A percentile compares a stretch with the other conserved stretches of the same genome.
Conservation (phyloP, 2,329 filamentous ascomycete species). For the Periconia digitata region DNA sequence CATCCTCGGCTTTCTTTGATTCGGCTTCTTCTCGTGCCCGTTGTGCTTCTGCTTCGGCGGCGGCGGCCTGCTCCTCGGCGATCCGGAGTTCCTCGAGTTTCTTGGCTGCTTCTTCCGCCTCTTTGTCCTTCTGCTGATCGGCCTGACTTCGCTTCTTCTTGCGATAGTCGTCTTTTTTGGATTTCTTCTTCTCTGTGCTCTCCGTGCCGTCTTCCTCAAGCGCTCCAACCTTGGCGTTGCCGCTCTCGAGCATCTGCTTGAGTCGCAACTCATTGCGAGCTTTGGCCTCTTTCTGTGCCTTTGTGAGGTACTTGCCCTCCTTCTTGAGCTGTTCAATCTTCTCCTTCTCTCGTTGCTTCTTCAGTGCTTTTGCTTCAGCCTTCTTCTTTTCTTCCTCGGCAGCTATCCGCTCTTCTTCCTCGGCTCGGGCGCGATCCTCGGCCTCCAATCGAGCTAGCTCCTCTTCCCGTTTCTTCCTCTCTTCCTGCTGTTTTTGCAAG, state of each 20-base stretch:
- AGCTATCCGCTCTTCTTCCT: conserved; percentile 65
- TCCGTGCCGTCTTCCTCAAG: conserved; percentile 67
- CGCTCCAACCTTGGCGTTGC: conserved; percentile 63
- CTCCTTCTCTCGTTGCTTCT: conserved; percentile 86
- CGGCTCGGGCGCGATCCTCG: conserved; percentile 66
- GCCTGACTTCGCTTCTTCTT: conserved; percentile 69
- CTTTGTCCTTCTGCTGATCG: conserved; percentile 53
- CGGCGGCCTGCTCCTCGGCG: conserved; percentile 69
- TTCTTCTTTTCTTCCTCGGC: conserved; percentile 69
- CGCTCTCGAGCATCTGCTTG: conserved; percentile 81
- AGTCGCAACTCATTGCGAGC: conserved; percentile 76
- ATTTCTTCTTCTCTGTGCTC: conserved; percentile 64
- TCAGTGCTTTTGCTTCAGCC: conserved; percentile 73
- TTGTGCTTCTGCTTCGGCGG: conserved; percentile 74
- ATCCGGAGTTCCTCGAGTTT: conserved; percentile 57
- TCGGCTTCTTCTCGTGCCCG: conserved; percentile 56
- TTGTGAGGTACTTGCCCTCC: conserved; percentile 83
- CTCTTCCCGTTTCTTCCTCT: conserved; percentile 66
- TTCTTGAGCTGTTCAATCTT: conserved; percentile 85
- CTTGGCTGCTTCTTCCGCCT: conserved; percentile 57
- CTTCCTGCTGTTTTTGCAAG: conserved; percentile 82
- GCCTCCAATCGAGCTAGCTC: conserved; percentile 60
- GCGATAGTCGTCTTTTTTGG: conserved; percentile 70
- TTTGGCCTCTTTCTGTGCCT: conserved; percentile 82
- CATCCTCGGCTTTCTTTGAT: conserved; percentile 64